Percentiles rank a stretch among this genome's conserved stretches.
These are phyloP conservation scores for Phaffomyces antillensis DNA, from an alignment of 805 yeast genomes.

Conservation along the genomic window DNA sequence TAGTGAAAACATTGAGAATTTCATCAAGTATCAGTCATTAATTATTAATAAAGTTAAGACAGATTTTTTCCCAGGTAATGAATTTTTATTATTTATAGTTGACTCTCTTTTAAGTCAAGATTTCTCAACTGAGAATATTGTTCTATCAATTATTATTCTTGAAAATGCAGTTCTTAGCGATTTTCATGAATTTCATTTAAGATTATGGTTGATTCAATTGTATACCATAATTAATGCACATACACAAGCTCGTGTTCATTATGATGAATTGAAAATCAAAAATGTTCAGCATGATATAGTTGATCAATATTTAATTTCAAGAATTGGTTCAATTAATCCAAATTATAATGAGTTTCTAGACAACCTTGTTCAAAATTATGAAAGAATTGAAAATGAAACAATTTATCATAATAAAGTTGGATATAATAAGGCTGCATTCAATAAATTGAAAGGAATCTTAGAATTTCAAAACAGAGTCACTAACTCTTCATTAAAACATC, in stretches of 20 bases:
- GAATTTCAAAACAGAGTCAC: constrained; percentile 48
- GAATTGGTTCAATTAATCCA: constrained; percentile 42
- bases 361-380: constrained; percentile 42
- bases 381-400: constrained; percentile 45
- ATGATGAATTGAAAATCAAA: constrained; percentile 52
- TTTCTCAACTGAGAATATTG: constrained; percentile 20
- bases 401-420: constrained; percentile 43
- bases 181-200: constrained; percentile 63
- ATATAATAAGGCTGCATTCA: constrained; percentile 51
- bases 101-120: constrained; percentile 25
- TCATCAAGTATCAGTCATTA: constrained; percentile 31
- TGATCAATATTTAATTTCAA: constrained; percentile 43
- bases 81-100: constrained; percentile 52
- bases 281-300: constrained; percentile 72
- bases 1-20: constrained; percentile 30
- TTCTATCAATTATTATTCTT: constrained; percentile 45
- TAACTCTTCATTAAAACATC: constrained; percentile 34
- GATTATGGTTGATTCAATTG: constrained; percentile 62
- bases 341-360: constrained; percentile 27
- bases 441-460: constrained; percentile 61
- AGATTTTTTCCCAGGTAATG: constrained; percentile 69
- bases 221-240: constrained; percentile 53
- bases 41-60: constrained; percentile 40
- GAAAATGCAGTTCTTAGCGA: constrained; percentile 51
- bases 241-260: constrained; percentile 43